A percentile compares a stretch with the other conserved stretches of the same genome.
These are phyloP conservation scores for Mortierella polycephala DNA, from an alignment of 371 early-diverging fungal species.

Conservation along the genomic window DNA sequence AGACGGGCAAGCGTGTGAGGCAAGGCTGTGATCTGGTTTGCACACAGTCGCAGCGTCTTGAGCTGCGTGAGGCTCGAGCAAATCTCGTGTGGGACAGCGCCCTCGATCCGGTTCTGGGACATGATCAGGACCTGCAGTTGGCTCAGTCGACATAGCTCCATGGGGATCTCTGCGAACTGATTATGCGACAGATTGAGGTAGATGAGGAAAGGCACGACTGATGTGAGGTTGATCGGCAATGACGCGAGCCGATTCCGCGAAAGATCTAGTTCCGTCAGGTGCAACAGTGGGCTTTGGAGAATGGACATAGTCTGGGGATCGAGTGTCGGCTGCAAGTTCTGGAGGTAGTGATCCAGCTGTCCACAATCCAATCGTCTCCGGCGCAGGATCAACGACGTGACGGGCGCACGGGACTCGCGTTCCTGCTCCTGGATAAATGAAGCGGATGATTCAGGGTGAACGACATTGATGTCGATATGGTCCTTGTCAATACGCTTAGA, in stretches of 20 bases:
- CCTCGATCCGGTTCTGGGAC: constrained; percentile 62
- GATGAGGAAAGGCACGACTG: constrained; percentile 57
- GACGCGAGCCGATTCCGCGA: constrained; percentile 62
- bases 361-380: constrained; percentile 57
- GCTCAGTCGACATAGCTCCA: constrained; percentile 59
- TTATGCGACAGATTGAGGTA: constrained; percentile 68
- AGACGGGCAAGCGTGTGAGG: constrained; percentile 56
- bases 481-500: constrained; percentile 22
- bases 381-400: constrained; percentile 60
- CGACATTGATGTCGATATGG: constrained; percentile 49
- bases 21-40: constrained; percentile 62
- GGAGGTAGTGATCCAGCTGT: constrained; percentile 57
- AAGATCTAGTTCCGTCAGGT: constrained; percentile 68
- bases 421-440: constrained; percentile 39
- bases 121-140: constrained; percentile 64
- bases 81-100: constrained; percentile 59
- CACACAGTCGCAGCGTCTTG: constrained; percentile 60
- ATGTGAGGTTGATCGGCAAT: constrained; percentile 58
- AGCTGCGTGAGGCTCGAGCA: constrained; percentile 58
- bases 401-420: constrained; percentile 39
- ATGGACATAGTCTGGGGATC: constrained; percentile 53
- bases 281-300: constrained; percentile 47
- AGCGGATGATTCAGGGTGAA: constrained; percentile 20
- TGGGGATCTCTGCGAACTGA: constrained; percentile 61
- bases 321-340: constrained; percentile 56